A percentile compares a stretch with the other conserved stretches of the same genome.
phyloP scores from a whole-genome alignment of 2,329 filamentous ascomycete species.

The Aureobasidium namibiae region DNA sequence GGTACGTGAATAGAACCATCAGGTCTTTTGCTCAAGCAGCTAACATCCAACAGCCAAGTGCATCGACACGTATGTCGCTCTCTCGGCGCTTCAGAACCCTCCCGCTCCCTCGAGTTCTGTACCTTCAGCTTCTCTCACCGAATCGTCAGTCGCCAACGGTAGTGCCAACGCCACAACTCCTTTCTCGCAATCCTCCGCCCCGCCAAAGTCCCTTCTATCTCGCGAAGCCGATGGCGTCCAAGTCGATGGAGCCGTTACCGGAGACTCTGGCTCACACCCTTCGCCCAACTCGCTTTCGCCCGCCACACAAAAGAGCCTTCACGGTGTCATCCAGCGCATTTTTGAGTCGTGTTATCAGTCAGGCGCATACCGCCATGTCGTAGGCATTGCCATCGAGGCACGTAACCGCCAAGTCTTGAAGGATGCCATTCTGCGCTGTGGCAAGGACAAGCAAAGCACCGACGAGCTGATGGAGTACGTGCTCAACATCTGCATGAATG shows the following conservation, averaged over 20 bases:
- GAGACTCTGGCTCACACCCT: conserved; percentile 46
- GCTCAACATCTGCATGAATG: conserved; percentile 91
- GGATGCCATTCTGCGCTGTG: conserved; percentile 80
- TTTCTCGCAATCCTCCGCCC: conserved; percentile 87
- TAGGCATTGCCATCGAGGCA: conserved; percentile 92
- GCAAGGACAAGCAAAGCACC: conserved; percentile 70
- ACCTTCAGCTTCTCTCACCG: conserved; percentile 42
- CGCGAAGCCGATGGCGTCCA: conserved; percentile 57
- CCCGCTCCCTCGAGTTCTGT: conserved; percentile 40
- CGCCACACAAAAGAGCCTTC: conserved; percentile 69
- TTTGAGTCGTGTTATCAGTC: conserved; percentile 84
- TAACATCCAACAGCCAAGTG: conserved; percentile 59
- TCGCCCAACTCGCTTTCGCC: conserved; percentile 60
- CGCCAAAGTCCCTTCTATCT: conserved; percentile 91
- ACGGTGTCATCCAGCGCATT: conserved; percentile 75
- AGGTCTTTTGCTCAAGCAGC: background rate
- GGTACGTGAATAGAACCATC: conserved; percentile 40
- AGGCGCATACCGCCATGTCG: conserved; percentile 87
- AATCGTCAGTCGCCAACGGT: conserved; percentile 49
- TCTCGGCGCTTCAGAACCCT: conserved; percentile 55
- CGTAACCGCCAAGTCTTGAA: conserved; percentile 83
- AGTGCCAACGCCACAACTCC: conserved; percentile 72
- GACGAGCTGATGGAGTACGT: conserved; percentile 97
- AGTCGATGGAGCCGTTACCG: conserved; percentile 48
- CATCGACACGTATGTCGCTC: conserved; percentile 91